These are phyloP conservation scores for Lunularia cruciata DNA, from an alignment of 225 moss, liverwort and hornwort species.

Conservation along the genomic window DNA sequence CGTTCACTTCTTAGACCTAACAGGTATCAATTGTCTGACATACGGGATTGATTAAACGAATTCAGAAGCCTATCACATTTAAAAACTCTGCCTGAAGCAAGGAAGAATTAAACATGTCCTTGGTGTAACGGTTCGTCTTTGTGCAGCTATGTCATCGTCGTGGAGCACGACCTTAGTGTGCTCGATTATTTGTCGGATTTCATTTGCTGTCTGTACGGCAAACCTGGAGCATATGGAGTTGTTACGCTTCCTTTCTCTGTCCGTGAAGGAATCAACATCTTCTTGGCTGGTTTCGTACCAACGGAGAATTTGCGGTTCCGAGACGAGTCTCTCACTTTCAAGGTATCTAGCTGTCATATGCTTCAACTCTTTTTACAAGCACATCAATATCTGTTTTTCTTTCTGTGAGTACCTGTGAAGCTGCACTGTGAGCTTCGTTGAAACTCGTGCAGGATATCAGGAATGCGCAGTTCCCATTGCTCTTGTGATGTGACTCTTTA, in stretches of 20 bases:
- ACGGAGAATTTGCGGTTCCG: constrained; percentile 95
- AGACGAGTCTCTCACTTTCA: constrained; percentile 94
- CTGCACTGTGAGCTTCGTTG: no score
- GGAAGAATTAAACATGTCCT: no score
- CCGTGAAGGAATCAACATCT: constrained; percentile 94
- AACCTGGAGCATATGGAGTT: constrained; percentile 97
- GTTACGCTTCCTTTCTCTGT: constrained; percentile 95
- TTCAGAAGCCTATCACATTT: no score
- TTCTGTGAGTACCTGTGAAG: no score
- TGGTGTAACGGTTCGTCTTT: no score
- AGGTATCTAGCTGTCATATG: no score
- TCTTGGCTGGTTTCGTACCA: constrained; percentile 95
- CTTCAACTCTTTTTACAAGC: no score
- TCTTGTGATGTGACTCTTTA: no score
- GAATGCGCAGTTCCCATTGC: no score
- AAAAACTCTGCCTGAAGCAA: no score
- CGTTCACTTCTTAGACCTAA: constrained; percentile 91
- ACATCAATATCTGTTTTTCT: no score
- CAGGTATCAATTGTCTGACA: constrained; percentile 44
- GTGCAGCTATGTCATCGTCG: constrained; percentile 92
- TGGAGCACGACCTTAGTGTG: constrained; percentile 99
- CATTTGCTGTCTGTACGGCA: constrained; percentile 95
- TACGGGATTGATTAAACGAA: not conserved
- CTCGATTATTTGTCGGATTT: constrained; percentile 95
- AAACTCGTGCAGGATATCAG: no score